These are phyloP conservation scores for Clavaria fumosa DNA, from an alignment of 768 basidiomycete genomes.

Conservation along the genomic window DNA sequence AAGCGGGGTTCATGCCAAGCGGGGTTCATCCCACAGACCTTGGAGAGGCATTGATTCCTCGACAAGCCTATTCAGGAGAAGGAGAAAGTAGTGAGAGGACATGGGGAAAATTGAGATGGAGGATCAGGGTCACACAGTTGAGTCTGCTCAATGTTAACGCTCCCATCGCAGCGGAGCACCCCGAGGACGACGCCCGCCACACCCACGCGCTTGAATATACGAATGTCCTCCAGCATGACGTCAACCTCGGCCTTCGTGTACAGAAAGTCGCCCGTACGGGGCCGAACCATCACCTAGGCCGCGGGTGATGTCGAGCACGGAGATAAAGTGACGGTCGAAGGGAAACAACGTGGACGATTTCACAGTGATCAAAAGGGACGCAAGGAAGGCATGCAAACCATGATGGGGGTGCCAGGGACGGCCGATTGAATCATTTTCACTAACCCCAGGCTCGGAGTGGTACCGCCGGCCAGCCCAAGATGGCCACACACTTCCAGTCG, in stretches of 20 bases:
- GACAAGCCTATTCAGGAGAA: constrained; percentile 27
- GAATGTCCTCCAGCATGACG: constrained; percentile 66
- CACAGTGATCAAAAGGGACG: background rate
- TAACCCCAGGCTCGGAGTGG: constrained; percentile 68
- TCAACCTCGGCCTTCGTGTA: constrained; percentile 51
- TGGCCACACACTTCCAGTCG: constrained; percentile 66
- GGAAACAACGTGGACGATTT: constrained; percentile 2
- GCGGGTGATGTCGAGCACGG: too few relatives aligned
- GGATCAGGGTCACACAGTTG: constrained; percentile 25
- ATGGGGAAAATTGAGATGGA: background rate
- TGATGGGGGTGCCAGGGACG: constrained; percentile 39
- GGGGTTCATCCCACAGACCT: too few relatives aligned
- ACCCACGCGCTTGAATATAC: constrained; percentile 36
- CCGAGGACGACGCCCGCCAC: constrained; percentile 58
- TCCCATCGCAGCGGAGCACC: constrained; percentile 37
- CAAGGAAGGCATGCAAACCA: constrained; percentile 30
- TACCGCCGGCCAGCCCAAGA: constrained; percentile 61
- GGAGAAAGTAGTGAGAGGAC: background rate
- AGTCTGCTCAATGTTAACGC: constrained; percentile 43
- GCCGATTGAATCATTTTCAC: constrained; percentile 38
- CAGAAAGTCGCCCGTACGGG: constrained; percentile 64
- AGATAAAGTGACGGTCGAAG: too few relatives aligned
- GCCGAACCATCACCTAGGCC: constrained; percentile 75
- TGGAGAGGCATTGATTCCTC: constrained; percentile 44
- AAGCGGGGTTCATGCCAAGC: too few relatives aligned